phyloP scores from a whole-genome alignment of 345 rosid species.

The Mallotus nudiflorus region DNA sequence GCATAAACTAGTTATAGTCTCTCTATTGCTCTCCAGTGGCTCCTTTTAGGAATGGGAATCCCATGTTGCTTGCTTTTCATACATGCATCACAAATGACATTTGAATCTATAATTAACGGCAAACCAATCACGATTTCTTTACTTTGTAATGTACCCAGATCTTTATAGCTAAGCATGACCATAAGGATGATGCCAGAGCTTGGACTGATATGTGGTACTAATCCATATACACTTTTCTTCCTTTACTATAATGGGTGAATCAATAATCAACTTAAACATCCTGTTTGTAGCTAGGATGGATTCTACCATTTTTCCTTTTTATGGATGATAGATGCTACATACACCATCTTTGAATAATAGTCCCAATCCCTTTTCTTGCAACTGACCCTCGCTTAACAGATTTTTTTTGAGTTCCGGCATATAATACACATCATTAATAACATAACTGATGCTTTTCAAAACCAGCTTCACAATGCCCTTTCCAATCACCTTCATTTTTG shows the following conservation, averaged over 20 bases:
- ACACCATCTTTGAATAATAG: background rate
- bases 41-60: background rate
- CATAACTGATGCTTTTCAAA: background rate
- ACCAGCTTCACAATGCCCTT: background rate
- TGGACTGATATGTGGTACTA: background rate
- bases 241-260: background rate
- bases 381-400: background rate
- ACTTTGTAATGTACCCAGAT: fast-evolving
- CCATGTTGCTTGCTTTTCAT: background rate
- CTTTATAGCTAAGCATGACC: background rate
- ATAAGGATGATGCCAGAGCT: background rate
- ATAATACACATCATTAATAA: background rate
- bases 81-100: background rate
- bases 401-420: background rate
- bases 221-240: background rate
- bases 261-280: background rate
- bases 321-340: background rate
- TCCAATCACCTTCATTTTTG: background rate
- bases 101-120: background rate
- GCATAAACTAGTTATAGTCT: background rate
- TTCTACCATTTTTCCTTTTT: background rate
- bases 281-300: background rate
- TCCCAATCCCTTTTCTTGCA: background rate
- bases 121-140: background rate
- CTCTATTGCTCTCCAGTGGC: background rate